phyloP scores from a whole-genome alignment of 2,329 filamentous ascomycete species.

The Colletotrichum abscissum region DNA sequence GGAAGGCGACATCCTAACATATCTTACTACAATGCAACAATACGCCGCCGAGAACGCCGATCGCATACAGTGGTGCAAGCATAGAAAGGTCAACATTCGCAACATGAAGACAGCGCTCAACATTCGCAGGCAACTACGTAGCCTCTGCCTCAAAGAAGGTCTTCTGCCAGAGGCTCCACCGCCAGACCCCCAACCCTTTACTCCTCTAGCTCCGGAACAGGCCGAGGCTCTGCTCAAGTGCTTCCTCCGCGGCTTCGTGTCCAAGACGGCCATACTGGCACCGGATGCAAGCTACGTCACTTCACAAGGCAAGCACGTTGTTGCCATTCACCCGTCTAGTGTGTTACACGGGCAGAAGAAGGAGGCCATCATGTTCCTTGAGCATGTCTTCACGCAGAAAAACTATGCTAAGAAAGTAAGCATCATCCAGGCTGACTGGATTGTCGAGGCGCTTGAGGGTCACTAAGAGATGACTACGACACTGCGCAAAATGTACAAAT shows the following conservation, averaged over 20 bases:
- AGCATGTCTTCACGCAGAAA: conserved; percentile 74
- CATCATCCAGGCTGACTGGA: conserved; percentile 69
- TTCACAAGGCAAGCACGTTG: conserved; percentile 67
- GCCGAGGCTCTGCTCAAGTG: conserved; percentile 68
- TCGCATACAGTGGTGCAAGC: conserved; percentile 67
- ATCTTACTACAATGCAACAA: conserved; percentile 71
- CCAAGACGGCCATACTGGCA: conserved; percentile 69
- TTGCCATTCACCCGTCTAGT: conserved; percentile 72
- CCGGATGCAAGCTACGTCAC: conserved; percentile 72
- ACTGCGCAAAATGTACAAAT: background rate
- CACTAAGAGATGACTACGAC: background rate
- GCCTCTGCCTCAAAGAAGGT: conserved; percentile 64
- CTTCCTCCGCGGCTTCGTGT: conserved; percentile 71
- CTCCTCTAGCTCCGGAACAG: conserved; percentile 63
- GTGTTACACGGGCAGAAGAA: conserved; percentile 71
- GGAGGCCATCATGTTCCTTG: conserved; percentile 76
- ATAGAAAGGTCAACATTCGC: conserved; percentile 65
- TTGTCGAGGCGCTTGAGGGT: conserved; percentile 59
- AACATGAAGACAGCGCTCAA: conserved; percentile 73
- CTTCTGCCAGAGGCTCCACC: conserved; percentile 58
- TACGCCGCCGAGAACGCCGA: conserved; percentile 68
- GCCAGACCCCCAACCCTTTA: conserved; percentile 67
- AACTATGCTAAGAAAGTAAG: conserved; percentile 76
- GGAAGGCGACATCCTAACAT: conserved; percentile 74
- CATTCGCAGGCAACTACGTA: conserved; percentile 70